Evolutionary conservation across 768 basidiomycete genomes (phyloP), one percentile per base, ranked within the genome.

Genomic region (Hypholoma fasciculare): DNA sequence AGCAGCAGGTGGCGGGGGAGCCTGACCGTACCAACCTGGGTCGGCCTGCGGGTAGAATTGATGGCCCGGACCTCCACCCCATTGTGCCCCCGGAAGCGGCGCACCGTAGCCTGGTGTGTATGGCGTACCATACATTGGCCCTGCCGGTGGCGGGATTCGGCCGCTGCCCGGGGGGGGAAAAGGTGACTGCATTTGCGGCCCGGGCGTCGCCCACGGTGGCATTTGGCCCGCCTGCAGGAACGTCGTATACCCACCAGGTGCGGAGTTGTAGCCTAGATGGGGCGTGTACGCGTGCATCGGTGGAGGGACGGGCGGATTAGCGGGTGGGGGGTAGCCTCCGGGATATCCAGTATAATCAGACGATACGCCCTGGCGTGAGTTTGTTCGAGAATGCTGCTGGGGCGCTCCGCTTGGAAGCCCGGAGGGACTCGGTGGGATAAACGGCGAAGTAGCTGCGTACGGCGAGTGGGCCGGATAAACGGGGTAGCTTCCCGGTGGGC

Each of bases 321-420:
- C 56, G 2, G 20, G 14, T 7, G 19, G 23, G 13, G 57, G 63
- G 11, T 61, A 57, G 38, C 67, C 70, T 46, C 63, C 61, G 11
- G 74, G 72, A 59, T 72, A 75, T 2, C 74, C 72, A 8, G 70
- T 69, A 20, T 58, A 52, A 40, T 58, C 50, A 7, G 57, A 37
- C 11, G 57, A 53, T 12, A 53, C 27, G 6, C 57, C 44, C 47
- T 48, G 57, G 27, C 30, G 30, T 4, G 43, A 48, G 34, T 12
- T 16, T 3, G 46, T 43, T 47, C 49, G 43, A 5, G 57, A 47
- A n/a, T 34, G 38, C 13, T 50, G 14, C n/a, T 43, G 48, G 57
- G 52, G 39, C 52, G 50, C 50, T 67, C 66, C 20, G 73, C 71
- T 51, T 71, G 74, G 50, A 63, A 48, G 49, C 6, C 8, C 58